Evolutionary conservation across 441 rosid species (phyloP), one percentile per base, ranked within the genome.

Genomic region (Adansonia rubrostipa): DNA sequence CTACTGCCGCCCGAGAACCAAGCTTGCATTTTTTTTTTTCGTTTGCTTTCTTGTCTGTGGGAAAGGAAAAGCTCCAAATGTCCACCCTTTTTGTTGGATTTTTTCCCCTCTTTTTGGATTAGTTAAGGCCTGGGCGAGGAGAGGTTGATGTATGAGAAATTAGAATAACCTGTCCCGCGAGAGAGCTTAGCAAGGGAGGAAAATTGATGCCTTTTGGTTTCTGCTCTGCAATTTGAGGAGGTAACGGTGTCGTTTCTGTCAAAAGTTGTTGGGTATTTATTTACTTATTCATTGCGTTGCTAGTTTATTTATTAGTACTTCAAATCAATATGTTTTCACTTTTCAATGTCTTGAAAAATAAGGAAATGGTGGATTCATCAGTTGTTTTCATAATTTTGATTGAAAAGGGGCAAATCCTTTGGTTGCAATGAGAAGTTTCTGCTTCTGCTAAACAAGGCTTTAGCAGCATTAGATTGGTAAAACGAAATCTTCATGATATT

Each of bases 1-100:
- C 84, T 73, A 67, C 80, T 84, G 70, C 85, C 56, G 76, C 87
- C 86, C 3, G 96, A 85, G 72, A 92, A 94, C 97, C 94, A 94
- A 15, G 87, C 86, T 77, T 90, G 93, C 90, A 89, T 83, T 70
- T 80, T 78, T 66, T 40, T 17, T 47, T 7, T 22, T 8, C 51
- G 44, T 15, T 70, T 33, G 19, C 2, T 9, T 4, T 7, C 28
- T 7, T 14, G 64, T 10, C 54, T 71, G 63, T 71, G n/a, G 62
- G 24, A 36, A n/a, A 33, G 5, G 2, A 71, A 54, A 1, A 54
- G 50, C 48, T n/a, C 17, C 40, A 36, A 17, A 36, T 33, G 19
- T 72, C 19, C 48, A n/a, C 0, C 48, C 17, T 72, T 45, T 67
- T 66, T 10, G 10, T 71, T 42, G 15, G 28, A 15, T 53, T 54